Evolutionary conservation across 202 grass and related monocot species (phyloP), one percentile per base, ranked within the genome.

Genomic region (Schoenoplectus triqueter): DNA sequence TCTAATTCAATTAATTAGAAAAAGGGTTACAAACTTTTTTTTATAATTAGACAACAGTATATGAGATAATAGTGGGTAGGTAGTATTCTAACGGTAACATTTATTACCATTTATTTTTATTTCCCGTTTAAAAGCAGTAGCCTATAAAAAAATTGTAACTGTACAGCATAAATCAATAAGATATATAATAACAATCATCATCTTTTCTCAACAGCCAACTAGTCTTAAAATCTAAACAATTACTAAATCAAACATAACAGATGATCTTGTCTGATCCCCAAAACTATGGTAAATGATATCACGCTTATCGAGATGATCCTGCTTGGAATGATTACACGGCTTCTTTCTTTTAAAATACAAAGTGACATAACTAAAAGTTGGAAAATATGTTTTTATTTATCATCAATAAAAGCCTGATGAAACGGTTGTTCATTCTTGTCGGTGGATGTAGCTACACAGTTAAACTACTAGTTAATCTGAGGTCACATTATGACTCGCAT

Each of bases 361-460:
- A 64, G 39, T 81, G 19, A 48, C 18, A 46, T 46, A 81, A 46
- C 10, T 20, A 39, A 20, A 49, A 72, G 52, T 15, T 57, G 50
- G 3, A 73, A 76, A 55, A 56, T 40, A 57, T 31, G 55, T 76
- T 39, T 10, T 40, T 40, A 22, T 39, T 31, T 56, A 7, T 45
- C 6, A 18, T 47, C 1, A 72, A 76, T 74, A 52, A 74, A 74
- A 73, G 17, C 10, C 19, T 42, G n/a, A 63, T 80, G 55, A 78
- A 39, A 41, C 55, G 55, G 39, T n/a, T 80, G 56, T 64, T 81
- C 10, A 14, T 57, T 56, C 17, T 66, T 81, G 78, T 81, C 57
- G 57, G 78, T 81, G 39, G 78, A 65, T 81, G 14, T 81, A 81
- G 18, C 59, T 81, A 65, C 78, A 66, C 15, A 65, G 60, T 81